A percentile compares a stretch with the other conserved stretches of the same genome.
These are phyloP conservation scores for Coemansia reversa DNA, from an alignment of 192 early-diverging fungal species.

Conservation along the genomic window DNA sequence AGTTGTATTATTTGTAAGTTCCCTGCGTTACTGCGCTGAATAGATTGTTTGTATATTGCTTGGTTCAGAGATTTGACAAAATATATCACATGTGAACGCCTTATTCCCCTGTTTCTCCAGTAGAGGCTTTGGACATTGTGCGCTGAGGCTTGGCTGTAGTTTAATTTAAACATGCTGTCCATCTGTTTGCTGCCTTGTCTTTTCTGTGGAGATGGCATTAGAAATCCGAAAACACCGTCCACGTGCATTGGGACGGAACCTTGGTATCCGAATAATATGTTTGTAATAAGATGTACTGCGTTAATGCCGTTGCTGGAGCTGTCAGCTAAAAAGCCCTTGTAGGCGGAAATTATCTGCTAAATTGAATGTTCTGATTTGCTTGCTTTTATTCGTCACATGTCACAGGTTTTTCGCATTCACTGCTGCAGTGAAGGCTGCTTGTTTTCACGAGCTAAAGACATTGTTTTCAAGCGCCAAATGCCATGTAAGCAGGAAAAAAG, in stretches of 20 bases:
- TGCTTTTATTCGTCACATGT: too few species aligned
- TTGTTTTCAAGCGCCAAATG: not conserved
- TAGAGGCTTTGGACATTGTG: not conserved
- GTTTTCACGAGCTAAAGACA: not conserved
- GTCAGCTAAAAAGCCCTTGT: too few species aligned
- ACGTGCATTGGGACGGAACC: not conserved
- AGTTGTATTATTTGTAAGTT: not conserved
- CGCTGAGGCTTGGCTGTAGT: not conserved
- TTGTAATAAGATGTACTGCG: too few species aligned
- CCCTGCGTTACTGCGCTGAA: not conserved
- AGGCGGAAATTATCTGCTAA: too few species aligned
- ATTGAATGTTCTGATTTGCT: too few species aligned
- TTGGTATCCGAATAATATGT: too few species aligned
- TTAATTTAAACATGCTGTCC: not conserved
- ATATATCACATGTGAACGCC: conserved; percentile 2
- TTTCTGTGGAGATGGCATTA: not conserved
- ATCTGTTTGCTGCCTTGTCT: not conserved
- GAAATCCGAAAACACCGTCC: not conserved
- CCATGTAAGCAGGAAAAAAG: not conserved
- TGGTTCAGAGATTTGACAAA: not conserved
- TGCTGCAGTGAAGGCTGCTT: too few species aligned
- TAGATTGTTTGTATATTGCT: not conserved
- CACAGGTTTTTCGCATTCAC: too few species aligned
- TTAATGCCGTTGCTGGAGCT: too few species aligned
- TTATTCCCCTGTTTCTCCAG: not conserved